These are phyloP conservation scores for Trametes cubensis DNA, from an alignment of 768 basidiomycete genomes.

Conservation along the genomic window DNA sequence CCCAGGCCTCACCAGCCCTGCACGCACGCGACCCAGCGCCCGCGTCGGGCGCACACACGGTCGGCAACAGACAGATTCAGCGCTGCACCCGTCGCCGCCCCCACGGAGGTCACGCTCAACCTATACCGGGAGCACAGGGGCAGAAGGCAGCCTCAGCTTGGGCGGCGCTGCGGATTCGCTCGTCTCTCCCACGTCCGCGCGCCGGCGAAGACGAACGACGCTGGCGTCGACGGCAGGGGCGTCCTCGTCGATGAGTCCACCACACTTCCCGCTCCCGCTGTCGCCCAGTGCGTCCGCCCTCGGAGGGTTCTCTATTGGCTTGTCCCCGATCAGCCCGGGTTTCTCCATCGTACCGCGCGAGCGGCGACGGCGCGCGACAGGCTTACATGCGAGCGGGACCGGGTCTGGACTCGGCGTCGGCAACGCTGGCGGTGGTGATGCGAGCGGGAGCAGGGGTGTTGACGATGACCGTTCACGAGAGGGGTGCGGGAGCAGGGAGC, in stretches of 20 bases:
- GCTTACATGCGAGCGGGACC: constrained; percentile 28
- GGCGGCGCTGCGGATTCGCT: constrained; percentile 5
- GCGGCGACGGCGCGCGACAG: constrained; percentile 49
- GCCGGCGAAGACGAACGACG: constrained; percentile 22
- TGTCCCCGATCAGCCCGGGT: constrained; percentile 78
- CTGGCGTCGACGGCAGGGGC: constrained; percentile 17
- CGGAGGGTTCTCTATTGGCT: constrained; percentile 70
- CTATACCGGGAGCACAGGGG: constrained; percentile 18
- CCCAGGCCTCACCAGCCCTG: constrained; percentile 6
- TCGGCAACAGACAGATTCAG: constrained; percentile 29
- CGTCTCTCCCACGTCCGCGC: not conserved
- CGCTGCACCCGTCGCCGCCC: constrained; percentile 18
- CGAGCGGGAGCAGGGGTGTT: not conserved
- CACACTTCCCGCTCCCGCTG: constrained; percentile 24
- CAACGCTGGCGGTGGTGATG: constrained; percentile 16
- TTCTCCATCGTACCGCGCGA: constrained; percentile 66
- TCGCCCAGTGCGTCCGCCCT: constrained; percentile 29
- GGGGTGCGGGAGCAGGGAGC: not conserved
- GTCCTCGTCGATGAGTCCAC: constrained; percentile 8
- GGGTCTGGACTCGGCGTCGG: constrained; percentile 11
- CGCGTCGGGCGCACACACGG: constrained; percentile 1
- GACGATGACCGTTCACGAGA: not conserved
- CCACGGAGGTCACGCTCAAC: constrained; percentile 21
- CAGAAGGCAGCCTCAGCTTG: not conserved
- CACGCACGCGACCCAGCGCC: not conserved